Evolutionary conservation across 257 asterid genomes (phyloP), one percentile per base, ranked within the genome.

Genomic region (Leptodermis oblonga): DNA sequence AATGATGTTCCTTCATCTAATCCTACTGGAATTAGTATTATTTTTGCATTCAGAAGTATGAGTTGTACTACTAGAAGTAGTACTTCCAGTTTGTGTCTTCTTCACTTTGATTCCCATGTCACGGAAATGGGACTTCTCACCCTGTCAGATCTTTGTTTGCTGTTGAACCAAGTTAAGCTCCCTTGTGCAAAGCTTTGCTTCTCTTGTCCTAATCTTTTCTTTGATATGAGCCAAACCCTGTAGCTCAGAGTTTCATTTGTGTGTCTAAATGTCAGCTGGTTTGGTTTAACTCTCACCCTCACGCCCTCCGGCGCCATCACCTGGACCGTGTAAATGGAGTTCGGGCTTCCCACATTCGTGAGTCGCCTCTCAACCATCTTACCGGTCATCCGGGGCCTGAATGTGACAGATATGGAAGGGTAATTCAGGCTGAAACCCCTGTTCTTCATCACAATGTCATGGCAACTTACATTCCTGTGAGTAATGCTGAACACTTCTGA

Each of bases 101-200:
- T n/a, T 8, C 23, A 72, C 78, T 83, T 78, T 39, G 82, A 75
- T 68, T 78, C 73, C 96, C 98, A 90, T 71, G 96, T 81, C 65
- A 90, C 95, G 71, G 97, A 86, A 70, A 93, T 77, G 26, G 98
- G 96, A 79, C 98, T 90, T 70, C 78, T 85, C 39, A 90, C 95
- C 83, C 77, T 74, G 82, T 78, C 69, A 25, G 80, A 70, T 64
- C 79, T 75, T 49, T 73, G 78, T 33, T 78, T 62, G 22, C 65
- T 73, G 73, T 79, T 84, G 85, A 90, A 85, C 98, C 98, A 93
- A 11, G 86, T 78, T 85, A 93, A 74, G 42, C 82, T 73, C 79
- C 98, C 98, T 74, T 90, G 79, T 55, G 79, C 78, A 34, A 70
- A 85, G 74, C 71, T 62, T 43, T 73, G 18, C 51, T 33, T 15